Percentiles rank a stretch among this genome's conserved stretches.
These are phyloP conservation scores for Chamaecyparis obtusa DNA, from an alignment of 75 land plant species.

Conservation along the genomic window DNA sequence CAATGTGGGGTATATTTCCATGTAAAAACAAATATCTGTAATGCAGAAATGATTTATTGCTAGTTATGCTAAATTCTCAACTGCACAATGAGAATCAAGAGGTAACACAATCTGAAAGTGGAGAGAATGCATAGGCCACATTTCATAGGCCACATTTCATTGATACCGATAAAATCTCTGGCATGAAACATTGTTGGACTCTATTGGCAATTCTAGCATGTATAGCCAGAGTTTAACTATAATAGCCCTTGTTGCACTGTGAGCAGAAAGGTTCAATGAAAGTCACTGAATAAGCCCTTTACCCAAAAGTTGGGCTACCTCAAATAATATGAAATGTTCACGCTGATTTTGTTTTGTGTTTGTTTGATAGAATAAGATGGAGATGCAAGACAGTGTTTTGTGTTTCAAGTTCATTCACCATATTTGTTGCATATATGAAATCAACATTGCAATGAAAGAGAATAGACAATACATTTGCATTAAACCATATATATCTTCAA, in stretches of 20 bases:
- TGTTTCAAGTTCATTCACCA: too few species aligned
- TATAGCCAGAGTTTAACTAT: slow-evolving; percentile 45
- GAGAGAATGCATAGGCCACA: slow-evolving; percentile 66
- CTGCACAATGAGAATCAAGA: slow-evolving; percentile 60
- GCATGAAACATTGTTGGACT: slow-evolving; percentile 22
- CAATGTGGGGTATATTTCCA: slow-evolving; percentile 19
- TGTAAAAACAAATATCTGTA: slow-evolving; percentile 39
- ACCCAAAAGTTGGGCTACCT: slow-evolving; percentile 74
- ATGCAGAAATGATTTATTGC: slow-evolving; percentile 54
- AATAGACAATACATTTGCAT: too few species aligned
- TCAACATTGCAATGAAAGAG: too few species aligned
- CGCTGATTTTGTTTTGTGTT: too few species aligned
- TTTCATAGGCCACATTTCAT: slow-evolving; percentile 71
- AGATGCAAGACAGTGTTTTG: too few species aligned
- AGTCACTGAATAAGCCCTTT: slow-evolving; percentile 67
- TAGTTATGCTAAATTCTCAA: slow-evolving; percentile 54
- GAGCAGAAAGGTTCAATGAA: slow-evolving; percentile 60
- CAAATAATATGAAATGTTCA: slow-evolving; percentile 21
- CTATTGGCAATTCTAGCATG: slow-evolving; percentile 37
- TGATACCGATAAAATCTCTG: slow-evolving; percentile 67
- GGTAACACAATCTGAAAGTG: slow-evolving; percentile 59
- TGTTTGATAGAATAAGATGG: too few species aligned
- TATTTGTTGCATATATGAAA: too few species aligned
- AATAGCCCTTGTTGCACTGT: slow-evolving; percentile 39
- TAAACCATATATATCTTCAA: too few species aligned